phyloP scores from a whole-genome alignment of 2,329 filamentous ascomycete species.

The Pleomassaria siparia region DNA sequence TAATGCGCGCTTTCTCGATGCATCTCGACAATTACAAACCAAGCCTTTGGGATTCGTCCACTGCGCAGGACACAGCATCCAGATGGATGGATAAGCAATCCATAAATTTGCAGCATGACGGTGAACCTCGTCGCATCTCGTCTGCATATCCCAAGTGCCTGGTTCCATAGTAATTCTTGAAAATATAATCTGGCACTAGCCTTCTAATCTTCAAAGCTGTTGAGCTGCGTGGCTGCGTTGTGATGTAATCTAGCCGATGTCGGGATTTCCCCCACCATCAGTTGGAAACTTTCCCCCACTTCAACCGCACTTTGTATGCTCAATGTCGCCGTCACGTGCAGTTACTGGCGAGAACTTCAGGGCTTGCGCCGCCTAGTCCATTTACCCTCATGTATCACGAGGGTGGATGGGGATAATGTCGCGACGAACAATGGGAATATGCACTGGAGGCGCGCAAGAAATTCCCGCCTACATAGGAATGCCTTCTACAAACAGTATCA shows the following conservation, averaged over 20 bases:
- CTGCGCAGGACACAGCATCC: not conserved
- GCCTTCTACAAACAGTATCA: too few relatives aligned
- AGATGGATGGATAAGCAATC: too few relatives aligned
- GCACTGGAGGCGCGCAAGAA: conserved; percentile 46
- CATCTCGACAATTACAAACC: not conserved
- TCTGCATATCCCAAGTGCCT: not conserved
- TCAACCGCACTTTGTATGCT: conserved; percentile 1
- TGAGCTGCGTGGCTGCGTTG: not conserved
- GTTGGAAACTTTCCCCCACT: not conserved
- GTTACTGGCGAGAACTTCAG: too few relatives aligned
- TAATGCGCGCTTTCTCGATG: not conserved
- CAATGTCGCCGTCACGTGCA: too few relatives aligned
- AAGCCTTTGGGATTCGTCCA: not conserved
- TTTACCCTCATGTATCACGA: conserved; percentile 45
- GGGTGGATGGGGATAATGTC: conserved; percentile 51
- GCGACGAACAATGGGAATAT: conserved; percentile 47
- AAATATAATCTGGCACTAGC: not conserved
- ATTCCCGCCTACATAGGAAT: too few relatives aligned
- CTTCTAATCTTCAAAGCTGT: not conserved
- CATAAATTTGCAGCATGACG: too few relatives aligned
- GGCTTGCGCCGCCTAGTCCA: too few relatives aligned
- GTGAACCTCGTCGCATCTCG: not conserved
- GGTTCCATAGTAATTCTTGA: not conserved
- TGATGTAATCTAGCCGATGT: not conserved
- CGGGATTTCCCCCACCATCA: not conserved